A percentile compares a stretch with the other conserved stretches of the same genome.
Evolutionary conservation across 768 basidiomycete species (phyloP).

Genomic region (Tephrocybe sp.): DNA sequence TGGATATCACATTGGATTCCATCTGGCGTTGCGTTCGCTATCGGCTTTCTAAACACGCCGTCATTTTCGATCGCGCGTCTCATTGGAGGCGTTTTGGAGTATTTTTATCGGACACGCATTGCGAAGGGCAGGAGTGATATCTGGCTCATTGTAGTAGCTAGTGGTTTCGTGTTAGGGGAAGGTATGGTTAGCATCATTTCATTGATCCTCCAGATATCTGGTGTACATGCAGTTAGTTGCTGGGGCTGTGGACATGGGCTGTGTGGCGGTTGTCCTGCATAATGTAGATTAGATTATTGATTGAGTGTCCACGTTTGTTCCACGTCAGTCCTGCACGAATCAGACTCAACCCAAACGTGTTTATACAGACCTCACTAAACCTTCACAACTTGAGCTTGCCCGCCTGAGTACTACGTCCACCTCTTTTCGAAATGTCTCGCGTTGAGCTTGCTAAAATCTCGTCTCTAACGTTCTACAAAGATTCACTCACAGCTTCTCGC

Average conservation of each 20-base stretch:
- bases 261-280: slow-evolving; percentile 63
- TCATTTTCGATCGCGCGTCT: slow-evolving; percentile 91
- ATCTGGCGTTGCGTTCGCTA: slow-evolving; percentile 92
- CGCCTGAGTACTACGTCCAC: background rate
- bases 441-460: slow-evolving; percentile 70
- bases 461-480: slow-evolving; percentile 77
- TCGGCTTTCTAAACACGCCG: slow-evolving; percentile 94
- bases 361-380: too few species aligned
- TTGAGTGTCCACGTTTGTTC: slow-evolving; percentile 26
- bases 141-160: slow-evolving; percentile 81
- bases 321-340: slow-evolving; percentile 27
- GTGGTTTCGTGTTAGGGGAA: slow-evolving; percentile 95
- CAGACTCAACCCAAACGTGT: background rate
- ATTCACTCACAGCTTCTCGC: slow-evolving; percentile 58
- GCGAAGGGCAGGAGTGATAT: slow-evolving; percentile 60
- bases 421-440: slow-evolving; percentile 51
- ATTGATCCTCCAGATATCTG: slow-evolving; percentile 69
- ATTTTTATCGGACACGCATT: slow-evolving; percentile 55
- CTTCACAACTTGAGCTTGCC: background rate
- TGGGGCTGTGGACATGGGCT: slow-evolving; percentile 81
- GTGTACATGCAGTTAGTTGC: slow-evolving; percentile 76
- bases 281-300: slow-evolving; percentile 11
- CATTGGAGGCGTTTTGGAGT: slow-evolving; percentile 82
- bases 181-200: slow-evolving; percentile 85
- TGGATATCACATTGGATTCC: slow-evolving; percentile 78